Percentiles rank a stretch among this genome's conserved stretches.
Evolutionary conservation across 2,329 filamentous ascomycete genomes (phyloP).

Genomic region (Fusarium praegraminearum): DNA sequence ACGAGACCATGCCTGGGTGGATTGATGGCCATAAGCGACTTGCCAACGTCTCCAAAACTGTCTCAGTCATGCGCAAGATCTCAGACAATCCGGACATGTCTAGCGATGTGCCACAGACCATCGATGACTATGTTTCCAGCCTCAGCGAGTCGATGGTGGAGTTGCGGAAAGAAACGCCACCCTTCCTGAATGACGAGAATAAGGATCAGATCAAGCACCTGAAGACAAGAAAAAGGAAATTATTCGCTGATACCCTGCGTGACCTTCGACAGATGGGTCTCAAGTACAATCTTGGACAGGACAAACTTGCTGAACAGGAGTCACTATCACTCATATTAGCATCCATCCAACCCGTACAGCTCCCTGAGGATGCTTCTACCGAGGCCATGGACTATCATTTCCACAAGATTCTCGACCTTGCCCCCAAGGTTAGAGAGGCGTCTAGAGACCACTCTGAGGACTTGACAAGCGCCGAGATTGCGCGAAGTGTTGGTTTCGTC

Average conservation of each 20-base stretch:
- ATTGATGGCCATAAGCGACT: slow-evolving; percentile 71
- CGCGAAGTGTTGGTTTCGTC: slow-evolving; percentile 83
- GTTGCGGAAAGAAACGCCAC: slow-evolving; percentile 85
- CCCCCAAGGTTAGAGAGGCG: slow-evolving; percentile 74
- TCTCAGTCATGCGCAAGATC: slow-evolving; percentile 78
- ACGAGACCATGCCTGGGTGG: slow-evolving; percentile 53
- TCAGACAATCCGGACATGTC: slow-evolving; percentile 64
- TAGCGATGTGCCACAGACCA: slow-evolving; percentile 67
- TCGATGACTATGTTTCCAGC: slow-evolving; percentile 77
- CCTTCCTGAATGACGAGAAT: slow-evolving; percentile 86
- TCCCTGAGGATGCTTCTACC: slow-evolving; percentile 42
- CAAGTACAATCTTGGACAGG: slow-evolving; percentile 81
- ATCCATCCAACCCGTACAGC: slow-evolving; percentile 58
- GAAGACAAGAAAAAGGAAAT: slow-evolving; percentile 88
- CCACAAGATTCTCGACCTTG: slow-evolving; percentile 81
- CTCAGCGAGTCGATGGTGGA: slow-evolving; percentile 76
- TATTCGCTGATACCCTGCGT: slow-evolving; percentile 90
- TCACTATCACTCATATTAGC: slow-evolving; percentile 78
- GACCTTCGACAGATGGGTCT: slow-evolving; percentile 90
- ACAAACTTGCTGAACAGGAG: slow-evolving; percentile 78
- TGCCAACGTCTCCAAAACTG: slow-evolving; percentile 75
- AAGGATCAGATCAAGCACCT: slow-evolving; percentile 86
- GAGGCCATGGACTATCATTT: slow-evolving; percentile 75
- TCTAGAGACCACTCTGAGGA: slow-evolving; percentile 84
- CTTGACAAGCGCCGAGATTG: slow-evolving; percentile 82